Base-by-base conservation (phyloP, 257 asterid species). In the Solanum gandarillasii region DNA sequence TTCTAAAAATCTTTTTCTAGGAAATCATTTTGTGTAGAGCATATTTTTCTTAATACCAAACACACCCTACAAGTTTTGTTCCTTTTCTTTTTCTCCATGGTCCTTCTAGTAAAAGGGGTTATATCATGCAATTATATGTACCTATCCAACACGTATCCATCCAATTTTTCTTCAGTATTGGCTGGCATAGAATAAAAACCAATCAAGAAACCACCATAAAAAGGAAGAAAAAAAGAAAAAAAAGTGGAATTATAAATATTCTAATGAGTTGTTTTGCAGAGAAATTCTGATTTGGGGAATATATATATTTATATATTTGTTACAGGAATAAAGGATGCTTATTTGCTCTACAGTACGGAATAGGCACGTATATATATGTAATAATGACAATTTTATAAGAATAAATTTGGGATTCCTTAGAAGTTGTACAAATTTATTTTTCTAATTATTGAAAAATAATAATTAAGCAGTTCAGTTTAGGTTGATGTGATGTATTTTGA, bases 211-310 rank as follows among this genome's bases (percentile, higher is more conserved):
- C 91, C 90, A 87, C 88, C 73, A 78, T 13, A 38, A 83, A 87
- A 89, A 31, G 67, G 31, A 25, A 41, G 65, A 13, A 75, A n/a
- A 58, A 58, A 89, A 65, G 79, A 76, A 62, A 62, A 16, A 18
- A 27, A 36, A 31, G 73, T n/a, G 32, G 31, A 70, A 67, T 55
- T 62, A 76, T 43, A 46, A 58, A 87, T 89, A 87, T 87, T 89
- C 90, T 83, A 70, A 6, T 36, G 36, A 72, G 71, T 79, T 71
- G 70, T 85, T 79, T 86, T n/a, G 62, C 31, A 12, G 23, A 85
- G 38, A 87, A 87, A 58, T 85, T 89, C 91, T 71, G 90, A 89
- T 87, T 68, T 89, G 90, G 88, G 38, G 91, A 89, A 89, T 89
- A 87, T 87, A 72, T 32, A 32, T 72, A 72, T 31, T 12, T 70